These are phyloP conservation scores for Podosphaera xanthii DNA, from an alignment of 2,329 filamentous ascomycete species.

Conservation along the genomic window DNA sequence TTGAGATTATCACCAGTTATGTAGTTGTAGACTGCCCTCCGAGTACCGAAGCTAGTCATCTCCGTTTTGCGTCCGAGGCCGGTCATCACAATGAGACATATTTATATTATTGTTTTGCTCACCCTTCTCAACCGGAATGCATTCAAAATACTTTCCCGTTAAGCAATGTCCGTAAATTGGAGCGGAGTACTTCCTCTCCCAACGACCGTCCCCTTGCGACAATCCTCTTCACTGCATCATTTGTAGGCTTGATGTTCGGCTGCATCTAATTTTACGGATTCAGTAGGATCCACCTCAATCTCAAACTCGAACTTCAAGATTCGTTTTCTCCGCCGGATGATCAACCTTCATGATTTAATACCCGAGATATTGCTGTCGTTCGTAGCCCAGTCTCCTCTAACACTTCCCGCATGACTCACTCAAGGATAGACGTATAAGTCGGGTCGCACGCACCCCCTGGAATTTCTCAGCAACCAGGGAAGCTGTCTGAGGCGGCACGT, in stretches of 20 bases:
- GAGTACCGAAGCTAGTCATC: too few relatives aligned
- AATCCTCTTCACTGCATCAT: conserved; percentile 4
- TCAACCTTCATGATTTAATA: conserved; percentile 1
- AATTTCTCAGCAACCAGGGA: conserved; percentile 24
- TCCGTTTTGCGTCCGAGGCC: too few relatives aligned
- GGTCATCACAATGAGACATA: too few relatives aligned
- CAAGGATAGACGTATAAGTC: conserved; percentile 20
- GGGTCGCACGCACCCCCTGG: conserved; percentile 26
- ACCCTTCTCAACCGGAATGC: too few relatives aligned
- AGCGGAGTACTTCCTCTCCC: too few relatives aligned
- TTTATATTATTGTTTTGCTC: too few relatives aligned
- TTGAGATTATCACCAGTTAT: too few relatives aligned
- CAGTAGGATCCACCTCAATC: conserved; percentile 2
- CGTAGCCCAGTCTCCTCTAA: conserved; percentile 24
- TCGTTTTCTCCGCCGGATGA: not conserved
- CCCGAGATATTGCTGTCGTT: not conserved
- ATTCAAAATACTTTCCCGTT: too few relatives aligned
- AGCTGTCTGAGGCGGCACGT: conserved; percentile 3
- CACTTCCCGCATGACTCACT: conserved; percentile 24
- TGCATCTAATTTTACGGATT: conserved; percentile 3
- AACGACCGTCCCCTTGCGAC: not conserved
- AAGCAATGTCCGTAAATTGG: too few relatives aligned
- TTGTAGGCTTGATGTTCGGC: conserved; percentile 4
- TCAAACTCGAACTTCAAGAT: conserved; percentile 5
- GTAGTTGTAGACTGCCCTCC: too few relatives aligned